Conservation (phyloP, 768 basidiomycete species). For the Xanthoconium stramineum region DNA sequence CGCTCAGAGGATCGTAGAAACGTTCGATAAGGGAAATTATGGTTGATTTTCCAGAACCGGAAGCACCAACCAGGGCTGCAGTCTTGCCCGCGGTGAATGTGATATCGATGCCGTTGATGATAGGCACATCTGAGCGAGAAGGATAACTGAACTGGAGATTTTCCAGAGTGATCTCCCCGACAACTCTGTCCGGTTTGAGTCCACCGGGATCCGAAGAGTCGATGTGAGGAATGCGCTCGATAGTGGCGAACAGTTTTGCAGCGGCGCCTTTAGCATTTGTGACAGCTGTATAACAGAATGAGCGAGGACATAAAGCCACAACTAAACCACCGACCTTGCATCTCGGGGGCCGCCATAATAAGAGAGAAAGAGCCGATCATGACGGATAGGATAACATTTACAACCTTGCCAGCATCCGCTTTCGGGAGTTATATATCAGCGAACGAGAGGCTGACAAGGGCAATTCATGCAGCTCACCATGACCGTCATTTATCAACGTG, state of each 20-base stretch:
- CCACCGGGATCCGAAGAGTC: slow-evolving; percentile 74
- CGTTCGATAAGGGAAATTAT: slow-evolving; percentile 78
- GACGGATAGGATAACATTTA: slow-evolving; percentile 83
- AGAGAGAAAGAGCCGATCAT: slow-evolving; percentile 90
- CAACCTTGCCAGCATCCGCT: slow-evolving; percentile 68
- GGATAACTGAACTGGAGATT: slow-evolving; percentile 83
- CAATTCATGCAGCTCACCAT: slow-evolving; percentile 38
- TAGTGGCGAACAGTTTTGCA: slow-evolving; percentile 82
- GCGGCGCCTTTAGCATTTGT: slow-evolving; percentile 82
- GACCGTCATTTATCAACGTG: slow-evolving; percentile 65
- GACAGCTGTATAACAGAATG: slow-evolving; percentile 47
- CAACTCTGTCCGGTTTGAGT: slow-evolving; percentile 59
- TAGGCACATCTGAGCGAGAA: slow-evolving; percentile 73
- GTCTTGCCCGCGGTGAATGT: slow-evolving; percentile 76
- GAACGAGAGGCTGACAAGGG: not conserved
- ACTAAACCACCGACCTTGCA: slow-evolving; percentile 55
- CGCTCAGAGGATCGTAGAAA: slow-evolving; percentile 79
- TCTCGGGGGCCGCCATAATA: slow-evolving; percentile 79
- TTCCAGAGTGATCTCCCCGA: slow-evolving; percentile 70
- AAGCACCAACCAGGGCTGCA: slow-evolving; percentile 74
- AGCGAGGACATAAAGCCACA: not conserved
- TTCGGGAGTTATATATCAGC: not conserved
- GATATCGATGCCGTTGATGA: slow-evolving; percentile 67
- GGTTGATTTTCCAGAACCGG: slow-evolving; percentile 77
- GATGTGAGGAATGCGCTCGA: slow-evolving; percentile 83